A percentile compares a stretch with the other conserved stretches of the same genome.
phyloP scores from a whole-genome alignment of 73 alveolate genomes.

The Blepharisma japonicum region DNA sequence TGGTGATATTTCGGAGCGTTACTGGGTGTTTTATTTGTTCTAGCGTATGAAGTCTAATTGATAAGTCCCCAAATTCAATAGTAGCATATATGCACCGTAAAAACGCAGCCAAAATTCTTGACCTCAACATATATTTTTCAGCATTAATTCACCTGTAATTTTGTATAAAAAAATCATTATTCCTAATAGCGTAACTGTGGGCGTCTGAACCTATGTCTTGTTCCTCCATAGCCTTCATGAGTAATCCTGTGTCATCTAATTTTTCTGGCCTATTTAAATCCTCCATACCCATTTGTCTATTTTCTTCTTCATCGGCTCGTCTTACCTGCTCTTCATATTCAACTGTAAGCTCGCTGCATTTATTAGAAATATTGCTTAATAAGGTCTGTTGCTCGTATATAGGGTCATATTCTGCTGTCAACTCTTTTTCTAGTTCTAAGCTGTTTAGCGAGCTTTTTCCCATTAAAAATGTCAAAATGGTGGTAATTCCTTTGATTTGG shows the following conservation, averaged over 20 bases:
- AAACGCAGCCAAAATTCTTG: slow-evolving; percentile 55
- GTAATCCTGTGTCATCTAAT: slow-evolving; percentile 42
- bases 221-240: slow-evolving; percentile 39
- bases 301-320: slow-evolving; percentile 38
- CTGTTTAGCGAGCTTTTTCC: slow-evolving; percentile 38
- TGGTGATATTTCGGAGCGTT: slow-evolving; percentile 58
- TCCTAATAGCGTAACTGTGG: slow-evolving; percentile 7
- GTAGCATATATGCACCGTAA: slow-evolving; percentile 64
- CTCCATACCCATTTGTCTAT: slow-evolving; percentile 20
- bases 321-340: slow-evolving; percentile 29
- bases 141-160: neutral
- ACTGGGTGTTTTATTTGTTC: slow-evolving; percentile 42
- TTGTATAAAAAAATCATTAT: neutral
- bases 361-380: neutral
- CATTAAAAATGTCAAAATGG: neutral
- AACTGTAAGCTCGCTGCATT: slow-evolving; percentile 11
- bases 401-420: slow-evolving; percentile 44
- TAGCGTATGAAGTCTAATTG: slow-evolving; percentile 39
- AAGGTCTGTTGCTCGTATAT: slow-evolving; percentile 26
- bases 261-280: slow-evolving; percentile 40
- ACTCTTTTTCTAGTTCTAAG: slow-evolving; percentile 34
- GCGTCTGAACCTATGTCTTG: slow-evolving; percentile 15
- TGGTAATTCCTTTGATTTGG: slow-evolving; percentile 18
- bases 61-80: slow-evolving; percentile 55
- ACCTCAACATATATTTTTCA: slow-evolving; percentile 31